Evolutionary conservation across 192 early-diverging fungal genomes (phyloP).

Genomic region (Gaertneriomyces semiglobifer): DNA sequence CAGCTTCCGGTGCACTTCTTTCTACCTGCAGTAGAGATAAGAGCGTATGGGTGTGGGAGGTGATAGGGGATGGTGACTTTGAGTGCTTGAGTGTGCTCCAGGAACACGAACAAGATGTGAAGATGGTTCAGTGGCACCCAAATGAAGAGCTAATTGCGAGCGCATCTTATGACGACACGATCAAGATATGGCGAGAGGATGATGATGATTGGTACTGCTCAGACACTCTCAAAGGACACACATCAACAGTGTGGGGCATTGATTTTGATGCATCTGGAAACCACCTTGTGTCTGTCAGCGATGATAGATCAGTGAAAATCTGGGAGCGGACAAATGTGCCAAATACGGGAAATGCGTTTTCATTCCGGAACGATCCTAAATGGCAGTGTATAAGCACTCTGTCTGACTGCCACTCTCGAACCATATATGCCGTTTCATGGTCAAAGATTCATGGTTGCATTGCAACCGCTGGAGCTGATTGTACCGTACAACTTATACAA

Average conservation of each 20-base stretch:
- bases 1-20: conserved; percentile 71
- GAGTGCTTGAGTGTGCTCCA: conserved; percentile 92
- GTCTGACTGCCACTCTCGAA: conserved; percentile 71
- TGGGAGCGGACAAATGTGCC: conserved; percentile 49
- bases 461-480: conserved; percentile 83
- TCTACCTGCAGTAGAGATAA: conserved; percentile 96
- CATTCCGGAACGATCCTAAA: conserved; percentile 53
- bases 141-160: conserved; percentile 77
- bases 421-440: conserved; percentile 93
- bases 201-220: conserved; percentile 96
- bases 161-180: conserved; percentile 90
- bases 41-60: conserved; percentile 99
- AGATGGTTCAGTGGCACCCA: conserved; percentile 92
- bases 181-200: conserved; percentile 91
- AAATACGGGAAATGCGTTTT: conserved; percentile 32
- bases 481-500: conserved; percentile 65
- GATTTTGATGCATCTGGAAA: conserved; percentile 69
- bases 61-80: conserved; percentile 83
- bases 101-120: conserved; percentile 96
- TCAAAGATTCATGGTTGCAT: conserved; percentile 67
- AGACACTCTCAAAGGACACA: conserved; percentile 79
- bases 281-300: conserved; percentile 70
- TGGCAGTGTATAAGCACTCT: conserved; percentile 70
- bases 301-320: conserved; percentile 79
- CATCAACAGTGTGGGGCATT: conserved; percentile 88